Base-by-base conservation (phyloP, 108 stramenopile species). In the Fragilaria crotonensis region DNA sequence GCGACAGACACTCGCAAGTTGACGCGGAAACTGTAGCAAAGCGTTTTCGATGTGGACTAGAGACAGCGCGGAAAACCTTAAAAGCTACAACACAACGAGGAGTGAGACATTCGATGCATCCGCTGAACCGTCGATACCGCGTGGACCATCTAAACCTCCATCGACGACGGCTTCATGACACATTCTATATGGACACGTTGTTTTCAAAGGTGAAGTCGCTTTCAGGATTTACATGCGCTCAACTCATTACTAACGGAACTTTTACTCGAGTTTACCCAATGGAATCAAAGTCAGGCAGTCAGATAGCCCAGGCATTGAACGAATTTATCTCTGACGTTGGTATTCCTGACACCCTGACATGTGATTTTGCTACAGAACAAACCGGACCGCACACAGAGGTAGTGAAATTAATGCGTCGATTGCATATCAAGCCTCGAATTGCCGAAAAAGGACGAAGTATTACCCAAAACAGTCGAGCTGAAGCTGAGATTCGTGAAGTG, bases 11-110 rank as follows among this genome's bases (percentile, higher is more conserved):
- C 30, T 7, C 7, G 3, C 1, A 26, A 1, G 36, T 46, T n/a
- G n/a, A n/a, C n/a, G n/a, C n/a, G n/a, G n/a, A n/a, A n/a, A n/a
- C n/a, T n/a, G n/a, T n/a, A n/a, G n/a, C n/a, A n/a, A n/a, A n/a
- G n/a, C 0, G 45, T 17, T 54, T 61, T 0, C 29, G 33, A 9
- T 11, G 48, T n/a, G 64, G 64, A 18, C 28, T 70, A 11, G 48
- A 60, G 19, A 60, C 49, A 27, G 68, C 74, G 21, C 56, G 45
- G 29, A 20, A 31, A 0, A 70, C 57, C 2, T 20, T 75, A 21
- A 3, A 22, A 1, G 52, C 45, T 7, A 66, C 68, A 26, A 70
- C 74, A 5, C 74, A 75, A 53, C 55, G 60, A 45, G 74, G 74
- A 4, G 54, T 68, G 22, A 63, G 56, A 1, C 44, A 23, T 21